Evolutionary conservation across 306 rosid genomes (phyloP), one percentile per base, ranked within the genome.

Genomic region (Pueraria montana): DNA sequence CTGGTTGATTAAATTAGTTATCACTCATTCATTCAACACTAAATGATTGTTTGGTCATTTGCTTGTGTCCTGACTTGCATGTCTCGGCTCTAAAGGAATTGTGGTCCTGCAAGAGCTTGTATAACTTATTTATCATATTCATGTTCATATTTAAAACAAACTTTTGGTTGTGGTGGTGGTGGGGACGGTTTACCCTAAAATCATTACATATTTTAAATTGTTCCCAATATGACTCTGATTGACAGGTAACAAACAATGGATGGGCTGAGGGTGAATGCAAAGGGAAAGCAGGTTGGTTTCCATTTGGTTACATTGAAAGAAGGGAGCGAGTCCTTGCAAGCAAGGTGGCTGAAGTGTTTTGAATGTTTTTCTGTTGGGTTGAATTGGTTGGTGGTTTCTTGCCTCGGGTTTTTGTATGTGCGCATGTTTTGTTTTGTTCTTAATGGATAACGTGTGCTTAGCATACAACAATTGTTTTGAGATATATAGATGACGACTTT

Each of bases 191-290:
- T 4, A 50, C 61, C 61, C 65, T 17, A 24, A 80, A 83, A 76
- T 27, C 16, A 34, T 74, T 23, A 27, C 48, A 36, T 79, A 27
- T 77, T 24, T 48, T 21, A 52, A 74, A 68, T 27, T 52, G 56
- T 83, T 80, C 67, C 46, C 36, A 34, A 50, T 48, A 74, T 78
- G 62, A 49, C 71, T 72, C 27, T 66, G 67, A 13, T 67, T 70
- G 66, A 82, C 90, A 96, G 98, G 98, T 96, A 59, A 42, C 91
- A 14, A 93, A 92, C 94, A 91, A 89, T 45, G 99, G 99, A 74
- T 96, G 99, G 99, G 99, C 99, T 4, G 99, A 96, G 91, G 99
- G 99, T 8, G 99, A 96, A 91, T 89, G 97, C 93, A 92, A 93
- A 86, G 99, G 99, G 20, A 93, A 30, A 88, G 98, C 98, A 24